phyloP scores from a whole-genome alignment of 2,329 filamentous ascomycete genomes.

The Hortaea werneckii region DNA sequence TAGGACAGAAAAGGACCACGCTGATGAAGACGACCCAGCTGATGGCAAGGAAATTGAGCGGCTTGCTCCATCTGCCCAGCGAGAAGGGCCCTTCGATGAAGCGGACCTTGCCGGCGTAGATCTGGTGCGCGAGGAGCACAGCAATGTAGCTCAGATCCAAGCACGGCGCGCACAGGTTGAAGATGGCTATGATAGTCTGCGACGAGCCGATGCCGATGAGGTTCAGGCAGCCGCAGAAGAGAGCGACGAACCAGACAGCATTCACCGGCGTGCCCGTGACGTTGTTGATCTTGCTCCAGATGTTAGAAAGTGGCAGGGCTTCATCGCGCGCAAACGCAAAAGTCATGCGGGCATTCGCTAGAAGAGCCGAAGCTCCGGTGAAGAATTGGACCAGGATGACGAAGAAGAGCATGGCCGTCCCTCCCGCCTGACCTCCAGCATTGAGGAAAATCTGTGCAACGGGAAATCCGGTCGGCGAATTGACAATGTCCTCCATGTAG shows the following conservation, averaged over 20 bases:
- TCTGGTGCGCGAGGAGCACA: constrained; percentile 48
- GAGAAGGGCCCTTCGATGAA: constrained; percentile 34
- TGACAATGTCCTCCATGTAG: constrained; percentile 47
- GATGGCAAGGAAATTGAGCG: constrained; percentile 47
- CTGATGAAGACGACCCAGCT: constrained; percentile 54
- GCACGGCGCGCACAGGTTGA: constrained; percentile 38
- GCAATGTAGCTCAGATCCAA: constrained; percentile 47
- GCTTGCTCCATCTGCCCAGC: constrained; percentile 47
- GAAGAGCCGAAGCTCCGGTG: constrained; percentile 53
- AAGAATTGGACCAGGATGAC: constrained; percentile 55
- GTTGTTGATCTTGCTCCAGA: constrained; percentile 35
- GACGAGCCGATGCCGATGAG: constrained; percentile 43
- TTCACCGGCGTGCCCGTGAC: constrained; percentile 51
- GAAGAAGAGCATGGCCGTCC: constrained; percentile 17
- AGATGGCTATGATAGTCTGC: constrained; percentile 40
- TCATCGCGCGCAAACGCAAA: constrained; percentile 32
- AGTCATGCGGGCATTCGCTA: constrained; percentile 44
- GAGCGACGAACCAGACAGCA: constrained; percentile 54
- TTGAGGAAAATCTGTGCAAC: constrained; percentile 49
- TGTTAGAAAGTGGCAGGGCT: constrained; percentile 27
- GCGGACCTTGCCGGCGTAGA: constrained; percentile 40
- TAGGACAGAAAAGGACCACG: constrained; percentile 47
- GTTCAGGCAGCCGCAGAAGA: constrained; percentile 44
- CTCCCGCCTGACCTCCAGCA: constrained; percentile 33
- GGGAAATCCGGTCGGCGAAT: constrained; percentile 49